Percentiles rank a stretch among this genome's conserved stretches.
phyloP scores from a whole-genome alignment of 2,329 filamentous ascomycete genomes.

The Colletotrichum sp. region DNA sequence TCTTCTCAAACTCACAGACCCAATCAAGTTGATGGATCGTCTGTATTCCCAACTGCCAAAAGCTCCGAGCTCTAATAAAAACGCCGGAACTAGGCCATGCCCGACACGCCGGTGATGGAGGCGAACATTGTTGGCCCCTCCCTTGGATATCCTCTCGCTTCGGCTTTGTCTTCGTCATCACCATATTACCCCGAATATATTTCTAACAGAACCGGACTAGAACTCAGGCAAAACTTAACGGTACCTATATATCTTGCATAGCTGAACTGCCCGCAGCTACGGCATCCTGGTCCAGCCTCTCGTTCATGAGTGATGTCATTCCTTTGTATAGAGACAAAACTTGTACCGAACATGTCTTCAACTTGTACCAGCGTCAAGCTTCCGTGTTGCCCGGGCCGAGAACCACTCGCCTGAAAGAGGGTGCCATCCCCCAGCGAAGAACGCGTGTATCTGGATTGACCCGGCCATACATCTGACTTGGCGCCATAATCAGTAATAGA shows the following conservation, averaged over 20 bases:
- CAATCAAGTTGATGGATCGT: not conserved
- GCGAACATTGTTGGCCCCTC: accelerated
- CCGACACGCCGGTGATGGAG: not conserved
- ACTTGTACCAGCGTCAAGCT: not conserved
- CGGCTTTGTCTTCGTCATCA: not conserved
- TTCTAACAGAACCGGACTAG: not conserved
- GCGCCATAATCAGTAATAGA: not conserved
- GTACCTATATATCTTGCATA: not conserved
- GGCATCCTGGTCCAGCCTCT: not conserved
- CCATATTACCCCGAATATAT: not conserved
- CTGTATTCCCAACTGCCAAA: not conserved
- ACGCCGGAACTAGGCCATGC: not conserved
- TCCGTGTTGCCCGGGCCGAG: not conserved
- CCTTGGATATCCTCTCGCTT: accelerated
- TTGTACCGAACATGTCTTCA: not conserved
- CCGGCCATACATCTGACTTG: not conserved
- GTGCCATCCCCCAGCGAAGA: not conserved
- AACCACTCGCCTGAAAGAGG: not conserved
- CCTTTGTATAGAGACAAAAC: not conserved
- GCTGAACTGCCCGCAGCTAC: not conserved
- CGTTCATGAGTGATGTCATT: too few species aligned
- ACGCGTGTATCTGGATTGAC: not conserved
- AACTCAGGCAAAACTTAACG: not conserved
- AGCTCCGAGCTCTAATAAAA: not conserved
- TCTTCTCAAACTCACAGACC: not conserved